Percentiles rank a stretch among this genome's conserved stretches.
Conservation (phyloP, 2,329 filamentous ascomycete genomes). For the Didymella sp. region DNA sequence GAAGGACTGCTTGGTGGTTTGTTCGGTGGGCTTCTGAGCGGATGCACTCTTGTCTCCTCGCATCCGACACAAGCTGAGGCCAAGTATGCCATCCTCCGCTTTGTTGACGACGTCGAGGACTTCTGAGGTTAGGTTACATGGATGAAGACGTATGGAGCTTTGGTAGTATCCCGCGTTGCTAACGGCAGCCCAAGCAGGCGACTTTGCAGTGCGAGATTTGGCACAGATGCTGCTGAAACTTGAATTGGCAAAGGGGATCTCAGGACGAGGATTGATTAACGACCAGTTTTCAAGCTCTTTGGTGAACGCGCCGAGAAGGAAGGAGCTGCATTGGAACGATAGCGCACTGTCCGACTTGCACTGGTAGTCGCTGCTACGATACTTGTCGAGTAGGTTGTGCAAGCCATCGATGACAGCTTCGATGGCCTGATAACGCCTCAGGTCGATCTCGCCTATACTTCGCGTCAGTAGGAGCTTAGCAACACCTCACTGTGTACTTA, state of each 20-base stretch:
- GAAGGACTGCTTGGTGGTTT: too few species aligned
- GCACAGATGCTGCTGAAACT: background rate
- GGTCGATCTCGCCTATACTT: conserved; percentile 4
- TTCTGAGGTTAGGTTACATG: background rate
- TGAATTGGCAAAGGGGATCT: background rate
- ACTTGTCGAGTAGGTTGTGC: conserved; percentile 1
- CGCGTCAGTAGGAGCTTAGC: background rate
- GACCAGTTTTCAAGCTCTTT: background rate
- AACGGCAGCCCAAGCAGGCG: too few species aligned
- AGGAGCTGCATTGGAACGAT: background rate
- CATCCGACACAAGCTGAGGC: background rate
- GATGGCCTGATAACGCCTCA: conserved; percentile 9
- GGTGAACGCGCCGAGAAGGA: background rate
- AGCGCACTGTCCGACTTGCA: background rate
- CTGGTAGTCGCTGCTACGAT: background rate
- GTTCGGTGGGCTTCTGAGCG: too few species aligned
- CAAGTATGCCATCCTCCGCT: background rate
- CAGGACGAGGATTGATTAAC: background rate
- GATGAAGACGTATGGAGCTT: too few species aligned
- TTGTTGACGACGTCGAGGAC: background rate
- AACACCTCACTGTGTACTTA: background rate
- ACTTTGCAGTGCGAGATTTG: background rate
- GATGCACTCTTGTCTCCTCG: too few species aligned
- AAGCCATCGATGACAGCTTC: background rate
- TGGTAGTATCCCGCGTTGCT: too few species aligned